Base-by-base conservation (phyloP, 164 flowering plant species). In the Stephania japonica region DNA sequence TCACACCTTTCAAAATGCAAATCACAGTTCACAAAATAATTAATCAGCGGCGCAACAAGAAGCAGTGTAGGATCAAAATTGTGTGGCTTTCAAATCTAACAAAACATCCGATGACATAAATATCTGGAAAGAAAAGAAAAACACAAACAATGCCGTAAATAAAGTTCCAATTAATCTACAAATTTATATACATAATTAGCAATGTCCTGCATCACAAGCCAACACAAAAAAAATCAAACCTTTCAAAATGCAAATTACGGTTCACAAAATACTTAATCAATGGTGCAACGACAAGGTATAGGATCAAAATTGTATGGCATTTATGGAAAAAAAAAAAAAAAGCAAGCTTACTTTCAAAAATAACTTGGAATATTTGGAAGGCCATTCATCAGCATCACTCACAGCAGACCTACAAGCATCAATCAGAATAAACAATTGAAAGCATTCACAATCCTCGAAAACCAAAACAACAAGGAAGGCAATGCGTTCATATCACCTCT, bases 331-430 rank as follows among this genome's bases (percentile, higher is more conserved):
- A n/a, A n/a, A n/a, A n/a, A n/a, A n/a, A n/a, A n/a, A n/a, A 18
- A 63, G 42, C 7, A 72, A 61, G 68, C 92, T 88, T 86, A 91
- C 97, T 81, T 92, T 87, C 71, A 95, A 76, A 76, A 90, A 91
- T n/a, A 92, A 76, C 86, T 91, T 95, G 75, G 98, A 92, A 79
- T 87, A 92, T 73, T 92, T 95, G 79, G 99, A 95, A 78, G 99
- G 99, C 99, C 99, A 95, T 76, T 92, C 98, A 72, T 95, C 99
- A 65, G 85, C 68, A 71, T 95, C 98, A n/a, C 84, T 91, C 59
- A 95, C 96, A 56, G 89, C 88, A 82, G 99, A 87, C 82, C 97
- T 94, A 85, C 18, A 72, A 71, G 53, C 72, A 80, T 56, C 23
- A 64, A 41, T 65, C 16, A 75, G 18, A 63, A 32, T 25, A n/a